Base-by-base conservation (phyloP, 345 rosid species). In the Rhizophora apiculata region DNA sequence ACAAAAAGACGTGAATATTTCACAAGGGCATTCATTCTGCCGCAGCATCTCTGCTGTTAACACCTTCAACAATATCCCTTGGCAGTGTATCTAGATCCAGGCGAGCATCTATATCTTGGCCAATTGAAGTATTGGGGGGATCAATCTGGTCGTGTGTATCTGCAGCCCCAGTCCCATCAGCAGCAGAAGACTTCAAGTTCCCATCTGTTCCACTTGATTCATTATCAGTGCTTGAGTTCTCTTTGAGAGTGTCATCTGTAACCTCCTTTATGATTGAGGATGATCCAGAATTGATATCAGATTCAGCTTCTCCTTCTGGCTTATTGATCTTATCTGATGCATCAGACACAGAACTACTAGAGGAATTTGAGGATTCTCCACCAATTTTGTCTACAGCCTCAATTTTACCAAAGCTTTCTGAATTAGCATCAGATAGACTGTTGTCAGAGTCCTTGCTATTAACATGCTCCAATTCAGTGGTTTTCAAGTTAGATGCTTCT, bases 31-130 rank as follows among this genome's bases (percentile, higher is more conserved):
- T 60, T 82, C 79, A 80, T 77, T 89, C 88, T 69, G 86, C 80
- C 49, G 80, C 82, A 46, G 75, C 69, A 51, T 83, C 85, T 27
- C 81, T 81, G 20, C 65, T 78, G 74, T 80, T 63, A 59, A 60
- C 63, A 52, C 69, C 82, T 68, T 74, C 82, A 43, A 73, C 62
- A 74, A 73, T 68, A 64, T 71, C 68, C 68, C 82, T 87, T 51
- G 93, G 86, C 59, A 89, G 72, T 3, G 86, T 84, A 49, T 73
- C 79, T 73, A 83, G 76, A 80, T 89, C 90, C n/a, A 79, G 71
- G 64, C 65, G 84, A 36, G 79, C 85, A 60, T 58, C 81, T 78
- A 80, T 86, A 24, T 83, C 87, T 60, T 78, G 79, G 52, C 78
- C 69, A 54, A 84, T 60, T n/a, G 76, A 65, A 31, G 74, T 75